phyloP scores from a whole-genome alignment of 139 green algal species.

The Tetraselmis striata region DNA sequence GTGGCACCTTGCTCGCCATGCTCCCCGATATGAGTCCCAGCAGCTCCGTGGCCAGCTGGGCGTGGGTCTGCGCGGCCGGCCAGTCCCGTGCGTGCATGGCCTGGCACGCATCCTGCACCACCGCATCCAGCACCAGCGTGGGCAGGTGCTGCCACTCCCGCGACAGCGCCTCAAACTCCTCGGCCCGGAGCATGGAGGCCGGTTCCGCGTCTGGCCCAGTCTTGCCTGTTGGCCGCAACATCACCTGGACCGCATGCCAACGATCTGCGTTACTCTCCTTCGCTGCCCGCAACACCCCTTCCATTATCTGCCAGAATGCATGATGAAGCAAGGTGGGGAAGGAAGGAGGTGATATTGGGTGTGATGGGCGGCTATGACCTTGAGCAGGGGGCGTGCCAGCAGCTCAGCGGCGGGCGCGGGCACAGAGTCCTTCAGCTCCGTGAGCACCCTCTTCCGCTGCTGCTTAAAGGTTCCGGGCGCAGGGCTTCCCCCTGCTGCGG shows the following conservation, averaged over 20 bases:
- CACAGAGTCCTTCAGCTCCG: slow-evolving; percentile 39
- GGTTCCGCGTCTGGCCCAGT: not conserved
- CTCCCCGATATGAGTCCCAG: not conserved
- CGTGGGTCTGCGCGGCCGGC: not conserved
- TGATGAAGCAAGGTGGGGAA: not conserved
- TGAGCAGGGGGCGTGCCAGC: slow-evolving; percentile 34
- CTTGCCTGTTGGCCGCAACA: not conserved
- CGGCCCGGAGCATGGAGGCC: slow-evolving; percentile 1
- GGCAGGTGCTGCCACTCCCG: slow-evolving; percentile 22
- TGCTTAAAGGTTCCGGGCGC: slow-evolving; percentile 8
- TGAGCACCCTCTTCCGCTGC: slow-evolving; percentile 27
- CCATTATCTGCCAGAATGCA: too few species aligned
- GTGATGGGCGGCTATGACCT: too few species aligned
- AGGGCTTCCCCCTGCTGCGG: not conserved
- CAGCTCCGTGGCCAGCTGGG: not conserved
- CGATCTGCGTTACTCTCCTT: too few species aligned
- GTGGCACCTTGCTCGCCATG: not conserved
- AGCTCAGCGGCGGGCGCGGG: slow-evolving; percentile 23
- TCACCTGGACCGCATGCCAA: too few species aligned
- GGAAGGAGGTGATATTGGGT: too few species aligned
- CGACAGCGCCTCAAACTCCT: not conserved
- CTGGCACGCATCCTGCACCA: slow-evolving; percentile 8
- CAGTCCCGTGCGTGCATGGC: not conserved
- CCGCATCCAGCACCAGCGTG: slow-evolving; percentile 23
- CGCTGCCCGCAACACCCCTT: too few species aligned